Base-by-base conservation (phyloP, 345 rosid species). In the Streptanthus diversifolius region DNA sequence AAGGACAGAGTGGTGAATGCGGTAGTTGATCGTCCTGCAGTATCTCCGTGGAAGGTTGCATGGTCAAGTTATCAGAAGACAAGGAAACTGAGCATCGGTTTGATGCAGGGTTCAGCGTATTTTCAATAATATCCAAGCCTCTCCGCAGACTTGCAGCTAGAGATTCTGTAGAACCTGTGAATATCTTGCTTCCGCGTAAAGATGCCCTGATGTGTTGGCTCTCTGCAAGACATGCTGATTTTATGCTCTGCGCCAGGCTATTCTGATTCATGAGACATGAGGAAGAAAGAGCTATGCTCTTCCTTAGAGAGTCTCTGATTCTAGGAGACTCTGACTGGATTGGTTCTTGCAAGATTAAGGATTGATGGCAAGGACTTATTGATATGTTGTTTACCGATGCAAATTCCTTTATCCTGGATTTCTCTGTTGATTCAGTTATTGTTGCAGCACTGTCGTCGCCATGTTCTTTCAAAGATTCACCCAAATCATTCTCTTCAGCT, bases 111-210 rank as follows among this genome's bases (percentile, higher is more conserved):
- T 75, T 87, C 65, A 53, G 76, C 62, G 91, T 91, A 64, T 84
- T 47, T 68, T 88, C 97, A 79, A 95, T 91, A 61, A 87, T 83
- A 80, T 91, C 87, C 85, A 90, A 75, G 74, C 99, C 98, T 82
- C 92, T 90, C 37, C 78, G 90, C 61, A 95, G 97, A 79, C 98
- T 91, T n/a, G 92, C 93, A 40, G 96, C 98, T 80, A 95, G 81
- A 63, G 90, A 86, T 45, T 93, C 97, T 10, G 97, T 78, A 21
- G 93, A 86, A 36, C 89, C 87, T 64, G 80, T 73, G 75, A 83
- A 80, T n/a, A 82, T 57, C 76, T 84, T 88, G 88, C 97, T 90
- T 59, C 93, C 82, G 14, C 74, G 86, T 80, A 90, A 70, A 54
- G 99, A 95, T 66, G 96, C 82, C 51, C 87, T 77, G 36, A 91